A percentile compares a stretch with the other conserved stretches of the same genome.
Conservation (phyloP, 495 filamentous ascomycete genomes). For the Penicillium cosmopolitanum region DNA sequence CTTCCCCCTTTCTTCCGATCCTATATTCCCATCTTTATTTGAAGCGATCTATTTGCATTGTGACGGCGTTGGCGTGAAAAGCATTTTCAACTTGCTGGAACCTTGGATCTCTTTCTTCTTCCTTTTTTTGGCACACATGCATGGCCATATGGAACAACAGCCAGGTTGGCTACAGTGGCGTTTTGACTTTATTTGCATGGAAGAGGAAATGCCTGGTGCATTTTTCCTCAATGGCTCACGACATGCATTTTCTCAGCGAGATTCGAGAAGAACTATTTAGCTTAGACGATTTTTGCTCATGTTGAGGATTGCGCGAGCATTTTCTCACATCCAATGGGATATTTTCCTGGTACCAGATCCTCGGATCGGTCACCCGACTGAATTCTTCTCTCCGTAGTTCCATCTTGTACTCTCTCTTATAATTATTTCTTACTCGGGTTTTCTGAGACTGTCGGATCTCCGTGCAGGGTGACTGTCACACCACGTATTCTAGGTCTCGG, state of each 20-base stretch:
- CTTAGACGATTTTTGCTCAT: conserved; percentile 12
- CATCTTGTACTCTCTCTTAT: not conserved
- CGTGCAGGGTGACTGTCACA: not conserved
- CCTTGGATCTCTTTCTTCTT: conserved; percentile 1
- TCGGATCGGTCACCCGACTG: not conserved
- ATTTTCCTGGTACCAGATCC: not conserved
- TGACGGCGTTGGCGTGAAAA: conserved; percentile 28
- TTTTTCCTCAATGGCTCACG: conserved; percentile 21
- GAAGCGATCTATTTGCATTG: conserved; percentile 32
- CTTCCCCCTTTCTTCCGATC: not conserved
- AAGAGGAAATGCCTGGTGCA: conserved; percentile 31
- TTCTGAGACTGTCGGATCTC: not conserved
- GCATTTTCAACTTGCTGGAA: conserved; percentile 13
- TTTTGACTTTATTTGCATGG: conserved; percentile 29
- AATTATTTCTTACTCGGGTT: not conserved
- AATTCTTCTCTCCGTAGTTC: not conserved
- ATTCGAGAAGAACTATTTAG: conserved; percentile 10
- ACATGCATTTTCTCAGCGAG: conserved; percentile 26
- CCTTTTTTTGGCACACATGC: conserved; percentile 20
- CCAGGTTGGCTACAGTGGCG: conserved; percentile 18
- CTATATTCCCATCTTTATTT: conserved; percentile 12
- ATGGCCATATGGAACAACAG: conserved; percentile 16
- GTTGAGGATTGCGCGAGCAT: conserved; percentile 5
- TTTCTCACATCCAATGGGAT: not conserved
- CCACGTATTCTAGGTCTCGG: not conserved